phyloP scores from a whole-genome alignment of 2,329 filamentous ascomycete genomes.

The Penicillium griseofulvum region DNA sequence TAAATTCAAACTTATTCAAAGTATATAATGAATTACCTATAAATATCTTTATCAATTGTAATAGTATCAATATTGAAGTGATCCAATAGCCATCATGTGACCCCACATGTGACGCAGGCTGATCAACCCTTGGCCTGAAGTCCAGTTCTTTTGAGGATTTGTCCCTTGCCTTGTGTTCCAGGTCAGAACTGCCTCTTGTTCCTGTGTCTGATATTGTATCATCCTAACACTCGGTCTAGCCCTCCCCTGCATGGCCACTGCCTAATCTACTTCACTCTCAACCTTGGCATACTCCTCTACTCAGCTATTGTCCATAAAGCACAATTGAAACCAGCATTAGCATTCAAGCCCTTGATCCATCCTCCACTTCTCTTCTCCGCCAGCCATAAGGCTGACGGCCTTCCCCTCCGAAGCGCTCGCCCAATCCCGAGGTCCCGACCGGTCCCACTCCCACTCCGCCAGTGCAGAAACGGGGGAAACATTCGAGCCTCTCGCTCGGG shows the following conservation, averaged over 20 bases:
- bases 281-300: conserved; percentile 18
- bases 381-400: conserved; percentile 19
- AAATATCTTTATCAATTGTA: background rate
- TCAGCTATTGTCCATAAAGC: background rate
- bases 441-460: conserved; percentile 16
- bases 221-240: background rate
- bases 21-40: background rate
- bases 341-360: background rate
- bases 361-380: background rate
- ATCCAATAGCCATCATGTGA: conserved; percentile 1
- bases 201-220: background rate
- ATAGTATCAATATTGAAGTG: background rate
- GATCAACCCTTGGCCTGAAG: conserved; percentile 4
- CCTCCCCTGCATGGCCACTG: background rate
- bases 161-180: background rate
- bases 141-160: conserved; percentile 6
- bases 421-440: conserved; percentile 19
- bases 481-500: conserved; percentile 4
- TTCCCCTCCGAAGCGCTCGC: conserved; percentile 16
- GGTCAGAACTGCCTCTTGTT: background rate
- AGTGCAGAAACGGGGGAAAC: conserved; percentile 17
- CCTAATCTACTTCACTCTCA: background rate
- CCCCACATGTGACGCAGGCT: conserved; percentile 16
- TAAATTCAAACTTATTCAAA: background rate
- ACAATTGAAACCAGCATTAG: conserved; percentile 1